Conservation (phyloP, 352 stramenopile genomes). For the Phytophthora pluvialis region DNA sequence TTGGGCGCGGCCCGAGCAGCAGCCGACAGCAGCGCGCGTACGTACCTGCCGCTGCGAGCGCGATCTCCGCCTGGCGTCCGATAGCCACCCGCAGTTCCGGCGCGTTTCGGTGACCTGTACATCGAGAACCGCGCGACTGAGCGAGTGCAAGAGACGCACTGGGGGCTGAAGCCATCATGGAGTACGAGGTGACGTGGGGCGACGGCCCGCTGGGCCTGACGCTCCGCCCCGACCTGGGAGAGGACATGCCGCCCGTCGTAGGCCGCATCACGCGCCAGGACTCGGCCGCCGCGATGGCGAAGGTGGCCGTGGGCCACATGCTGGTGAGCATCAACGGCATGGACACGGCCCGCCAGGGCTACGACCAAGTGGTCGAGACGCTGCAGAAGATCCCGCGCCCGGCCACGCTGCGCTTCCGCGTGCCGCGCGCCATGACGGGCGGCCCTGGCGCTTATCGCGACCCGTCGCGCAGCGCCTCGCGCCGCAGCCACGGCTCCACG, state of each 20-base stretch:
- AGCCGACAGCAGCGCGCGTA: constrained; percentile 23
- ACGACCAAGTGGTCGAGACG: constrained; percentile 83
- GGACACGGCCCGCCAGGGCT: constrained; percentile 86
- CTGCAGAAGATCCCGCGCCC: constrained; percentile 85
- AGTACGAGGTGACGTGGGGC: constrained; percentile 90
- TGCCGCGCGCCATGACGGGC: constrained; percentile 59
- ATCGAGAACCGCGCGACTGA: constrained; percentile 1
- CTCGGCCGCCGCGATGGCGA: constrained; percentile 79
- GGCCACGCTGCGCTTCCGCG: constrained; percentile 82
- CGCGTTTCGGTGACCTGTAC: constrained; percentile 20
- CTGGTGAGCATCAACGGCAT: constrained; percentile 90
- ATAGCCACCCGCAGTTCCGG: constrained; percentile 3
- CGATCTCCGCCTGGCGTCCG: neutral
- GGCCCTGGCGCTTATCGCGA: constrained; percentile 32
- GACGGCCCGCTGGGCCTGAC: constrained; percentile 84
- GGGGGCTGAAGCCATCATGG: constrained; percentile 48
- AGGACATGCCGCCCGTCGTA: constrained; percentile 89
- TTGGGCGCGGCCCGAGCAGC: constrained; percentile 5
- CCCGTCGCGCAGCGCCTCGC: constrained; percentile 38
- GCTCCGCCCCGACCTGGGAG: constrained; percentile 80
- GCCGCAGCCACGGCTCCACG: constrained; percentile 47
- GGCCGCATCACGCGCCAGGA: constrained; percentile 88
- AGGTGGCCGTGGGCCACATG: constrained; percentile 87
- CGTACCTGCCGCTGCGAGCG: constrained; percentile 4
- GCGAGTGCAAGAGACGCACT: neutral